Base-by-base conservation (phyloP, 1,139 yeast species). In the Pichia cactophila region DNA sequence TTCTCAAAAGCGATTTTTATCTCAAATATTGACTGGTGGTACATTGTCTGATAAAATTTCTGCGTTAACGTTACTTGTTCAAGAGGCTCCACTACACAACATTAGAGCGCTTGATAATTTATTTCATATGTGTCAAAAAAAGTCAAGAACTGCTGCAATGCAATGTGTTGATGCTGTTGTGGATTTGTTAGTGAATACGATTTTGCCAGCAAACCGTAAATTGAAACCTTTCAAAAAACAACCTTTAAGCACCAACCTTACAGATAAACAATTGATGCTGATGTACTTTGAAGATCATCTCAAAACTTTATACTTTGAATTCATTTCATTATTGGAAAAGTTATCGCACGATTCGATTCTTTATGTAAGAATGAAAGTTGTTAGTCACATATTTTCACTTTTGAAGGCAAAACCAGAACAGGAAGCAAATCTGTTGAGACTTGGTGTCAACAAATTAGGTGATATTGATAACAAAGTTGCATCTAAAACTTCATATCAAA, bases 31-130 rank as follows among this genome's bases (percentile, higher is more conserved):
- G 61, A 75, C 90, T 7, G 86, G 83, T 56, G 99, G 99, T 86
- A 92, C 99, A 0, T 75, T 92, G 58, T 84, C 82, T 60, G 99
- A 92, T 83, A 90, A 92, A 69, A 86, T 92, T 51, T 87, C 97
- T 44, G 97, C 98, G 0, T 75, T 92, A 61, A 90, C 98, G 0
- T 78, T 92, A 63, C 73, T 92, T 64, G 80, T 90, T 45, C 97
- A 92, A 65, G 98, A 92, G 69, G 89, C 97, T 3, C 98, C 99
- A 5, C 66, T 89, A 51, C 98, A 92, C 64, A 86, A 94, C 57
- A 64, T 83, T 52, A 86, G 87, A 65, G 89, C 96, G 0, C 72
- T 94, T 50, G 96, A 88, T 55, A 83, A 84, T 31, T 70, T 92
- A 56, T 66, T 87, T 51, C 75, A 79, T 8, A 86, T 83, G 69